phyloP scores from a whole-genome alignment of 768 basidiomycete genomes.

The Steccherinum ochraceum region DNA sequence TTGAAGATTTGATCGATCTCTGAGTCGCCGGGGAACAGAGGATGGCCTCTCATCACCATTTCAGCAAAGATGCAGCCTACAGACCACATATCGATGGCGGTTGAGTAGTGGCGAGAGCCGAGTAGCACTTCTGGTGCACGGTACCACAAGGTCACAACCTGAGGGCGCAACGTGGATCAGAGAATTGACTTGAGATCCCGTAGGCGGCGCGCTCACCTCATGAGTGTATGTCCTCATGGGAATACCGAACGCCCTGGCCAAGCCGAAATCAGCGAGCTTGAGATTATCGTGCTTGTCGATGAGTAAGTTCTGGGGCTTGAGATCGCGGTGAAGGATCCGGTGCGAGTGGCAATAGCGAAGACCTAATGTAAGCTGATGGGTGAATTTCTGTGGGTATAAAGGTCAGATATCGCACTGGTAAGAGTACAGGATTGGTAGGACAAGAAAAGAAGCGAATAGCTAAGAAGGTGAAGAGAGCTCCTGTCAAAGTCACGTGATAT shows the following conservation, averaged over 20 bases:
- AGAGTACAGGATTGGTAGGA: slow-evolving; percentile 6
- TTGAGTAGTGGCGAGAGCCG: slow-evolving; percentile 93
- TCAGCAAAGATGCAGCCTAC: slow-evolving; percentile 98
- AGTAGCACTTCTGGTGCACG: slow-evolving; percentile 96
- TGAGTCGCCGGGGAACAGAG: slow-evolving; percentile 97
- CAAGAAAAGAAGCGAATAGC: too few relatives aligned
- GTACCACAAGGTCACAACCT: slow-evolving; percentile 99
- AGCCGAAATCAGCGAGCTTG: slow-evolving; percentile 94
- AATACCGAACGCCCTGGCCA: slow-evolving; percentile 96
- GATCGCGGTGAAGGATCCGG: slow-evolving; percentile 92
- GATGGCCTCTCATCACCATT: slow-evolving; percentile 88
- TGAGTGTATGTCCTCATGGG: slow-evolving; percentile 99
- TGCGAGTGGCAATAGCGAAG: slow-evolving; percentile 93
- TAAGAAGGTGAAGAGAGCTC: too few relatives aligned
- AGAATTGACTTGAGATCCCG: not conserved
- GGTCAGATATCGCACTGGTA: not conserved
- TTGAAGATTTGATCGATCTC: slow-evolving; percentile 99
- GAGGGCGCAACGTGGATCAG: not conserved
- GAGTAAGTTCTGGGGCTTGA: slow-evolving; percentile 94
- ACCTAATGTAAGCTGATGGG: slow-evolving; percentile 86
- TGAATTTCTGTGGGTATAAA: slow-evolving; percentile 72
- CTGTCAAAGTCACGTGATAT: too few relatives aligned
- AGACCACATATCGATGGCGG: slow-evolving; percentile 99
- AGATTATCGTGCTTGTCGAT: slow-evolving; percentile 87
- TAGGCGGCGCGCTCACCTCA: slow-evolving; percentile 48